phyloP scores from a whole-genome alignment of 345 rosid genomes.

The Theobroma cacao region DNA sequence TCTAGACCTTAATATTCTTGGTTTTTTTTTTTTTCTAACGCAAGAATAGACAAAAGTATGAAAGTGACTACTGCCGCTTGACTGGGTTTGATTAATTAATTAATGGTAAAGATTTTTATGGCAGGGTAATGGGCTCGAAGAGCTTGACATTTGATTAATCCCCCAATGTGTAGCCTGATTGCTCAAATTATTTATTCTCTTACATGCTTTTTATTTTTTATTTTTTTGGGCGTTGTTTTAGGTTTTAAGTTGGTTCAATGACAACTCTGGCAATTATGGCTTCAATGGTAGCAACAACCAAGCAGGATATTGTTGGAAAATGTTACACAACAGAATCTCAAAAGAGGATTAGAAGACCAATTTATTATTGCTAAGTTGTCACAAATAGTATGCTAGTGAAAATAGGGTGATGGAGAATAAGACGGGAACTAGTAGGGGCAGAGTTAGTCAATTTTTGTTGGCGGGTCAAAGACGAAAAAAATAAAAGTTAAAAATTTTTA shows the following conservation, averaged over 20 bases:
- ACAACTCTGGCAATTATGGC: background rate
- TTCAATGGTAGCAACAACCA: too few species aligned
- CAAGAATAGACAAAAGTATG: slow-evolving; percentile 11
- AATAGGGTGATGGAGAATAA: too few species aligned
- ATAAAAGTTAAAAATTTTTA: too few species aligned
- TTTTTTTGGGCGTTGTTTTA: background rate
- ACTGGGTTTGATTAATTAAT: slow-evolving; percentile 4
- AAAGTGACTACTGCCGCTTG: slow-evolving; percentile 29
- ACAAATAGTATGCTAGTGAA: too few species aligned
- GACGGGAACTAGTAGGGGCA: too few species aligned
- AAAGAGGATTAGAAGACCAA: too few species aligned
- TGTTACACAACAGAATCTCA: too few species aligned
- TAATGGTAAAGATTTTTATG: background rate
- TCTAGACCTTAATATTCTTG: background rate
- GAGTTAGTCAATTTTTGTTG: too few species aligned
- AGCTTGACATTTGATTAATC: slow-evolving; percentile 12
- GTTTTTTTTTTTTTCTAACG: background rate
- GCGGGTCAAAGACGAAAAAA: too few species aligned
- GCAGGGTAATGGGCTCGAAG: slow-evolving; percentile 27
- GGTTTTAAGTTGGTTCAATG: background rate
- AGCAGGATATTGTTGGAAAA: too few species aligned
- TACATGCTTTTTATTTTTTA: background rate
- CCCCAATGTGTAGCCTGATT: slow-evolving; percentile 18
- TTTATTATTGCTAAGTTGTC: too few species aligned
- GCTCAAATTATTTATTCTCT: background rate